Base-by-base conservation (phyloP, 2,329 filamentous ascomycete species). In the Bipolaris cookei region DNA sequence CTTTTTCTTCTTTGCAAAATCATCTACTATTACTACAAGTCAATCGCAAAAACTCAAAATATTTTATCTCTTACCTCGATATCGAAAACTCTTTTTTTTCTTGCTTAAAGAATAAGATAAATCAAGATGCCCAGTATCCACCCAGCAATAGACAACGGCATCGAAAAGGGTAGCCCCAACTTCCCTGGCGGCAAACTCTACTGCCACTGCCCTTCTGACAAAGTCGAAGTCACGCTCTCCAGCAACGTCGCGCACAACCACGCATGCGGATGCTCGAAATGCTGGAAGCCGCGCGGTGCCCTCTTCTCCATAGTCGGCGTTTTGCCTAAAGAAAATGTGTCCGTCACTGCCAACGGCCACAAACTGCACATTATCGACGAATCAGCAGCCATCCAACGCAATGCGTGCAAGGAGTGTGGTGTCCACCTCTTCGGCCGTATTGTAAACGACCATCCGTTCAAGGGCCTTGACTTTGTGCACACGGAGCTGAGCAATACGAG, bases 191-290 rank as follows among this genome's bases (percentile, higher is more conserved):
- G 88, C 56, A 86, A 81, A 50, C 81, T 90, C 7, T 78, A 78
- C 72, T 90, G 88, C 80, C 82, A 83, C 67, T 90, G 87, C 79
- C 53, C 75, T 10, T 77, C 65, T 60, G 72, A 82, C 71, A 83
- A 82, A 23, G 84, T 90, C 57, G 82, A 86, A 67, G 80, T 90
- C 20, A 81, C 80, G 0, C 79, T 90, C 37, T 73, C 66, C 56
- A 78, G 82, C 70, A 85, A 89, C 65, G 83, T 90, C 54, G 78
- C 81, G 1, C 86, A 89, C 80, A 89, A 90, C 80, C 88, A 90
- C 76, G 86, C 85, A 53, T 90, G 88, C 76, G 87, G 87, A 61
- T 90, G 88, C 77, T 88, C 86, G 52, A 88, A 89, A 74, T 90
- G 88, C 82, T 90, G 86, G 86, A 90, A 89, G 75, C 88, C 88